Conservation (phyloP, 2,329 filamentous ascomycete genomes). For the Spiromastix sp. region DNA sequence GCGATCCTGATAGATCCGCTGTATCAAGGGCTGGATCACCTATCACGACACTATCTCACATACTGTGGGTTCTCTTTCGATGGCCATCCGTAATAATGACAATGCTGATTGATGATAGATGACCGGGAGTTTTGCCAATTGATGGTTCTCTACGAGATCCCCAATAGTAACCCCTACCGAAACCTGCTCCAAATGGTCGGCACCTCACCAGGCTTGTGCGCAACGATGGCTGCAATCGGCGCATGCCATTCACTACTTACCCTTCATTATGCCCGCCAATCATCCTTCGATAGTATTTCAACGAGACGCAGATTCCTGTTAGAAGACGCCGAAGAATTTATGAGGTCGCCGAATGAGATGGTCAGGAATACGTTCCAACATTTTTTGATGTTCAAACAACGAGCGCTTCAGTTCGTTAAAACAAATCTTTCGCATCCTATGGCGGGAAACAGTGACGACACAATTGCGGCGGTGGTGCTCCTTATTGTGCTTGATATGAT, state of each 20-base stretch:
- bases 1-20: conserved; percentile 29
- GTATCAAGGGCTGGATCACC: conserved; percentile 34
- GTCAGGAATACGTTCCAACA: conserved; percentile 21
- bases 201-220: conserved; percentile 34
- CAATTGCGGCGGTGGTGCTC: conserved; percentile 37
- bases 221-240: conserved; percentile 38
- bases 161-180: conserved; percentile 38
- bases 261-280: conserved; percentile 4
- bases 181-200: conserved; percentile 37
- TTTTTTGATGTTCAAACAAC: conserved; percentile 39
- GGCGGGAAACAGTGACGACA: conserved; percentile 31
- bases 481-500: conserved; percentile 42
- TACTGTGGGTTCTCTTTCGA: conserved; percentile 25
- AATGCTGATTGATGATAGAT: too few species aligned
- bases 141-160: conserved; percentile 38
- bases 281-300: not conserved
- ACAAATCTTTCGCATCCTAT: conserved; percentile 20
- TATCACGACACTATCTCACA: conserved; percentile 37
- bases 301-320: not conserved
- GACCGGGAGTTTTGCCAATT: conserved; percentile 32
- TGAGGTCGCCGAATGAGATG: not conserved
- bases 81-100: conserved; percentile 2
- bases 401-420: conserved; percentile 34
- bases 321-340: conserved; percentile 1
- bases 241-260: conserved; percentile 32